A percentile compares a stretch with the other conserved stretches of the same genome.
Evolutionary conservation across 805 yeast species (phyloP).

Genomic region (Saturnispora quitensis): DNA sequence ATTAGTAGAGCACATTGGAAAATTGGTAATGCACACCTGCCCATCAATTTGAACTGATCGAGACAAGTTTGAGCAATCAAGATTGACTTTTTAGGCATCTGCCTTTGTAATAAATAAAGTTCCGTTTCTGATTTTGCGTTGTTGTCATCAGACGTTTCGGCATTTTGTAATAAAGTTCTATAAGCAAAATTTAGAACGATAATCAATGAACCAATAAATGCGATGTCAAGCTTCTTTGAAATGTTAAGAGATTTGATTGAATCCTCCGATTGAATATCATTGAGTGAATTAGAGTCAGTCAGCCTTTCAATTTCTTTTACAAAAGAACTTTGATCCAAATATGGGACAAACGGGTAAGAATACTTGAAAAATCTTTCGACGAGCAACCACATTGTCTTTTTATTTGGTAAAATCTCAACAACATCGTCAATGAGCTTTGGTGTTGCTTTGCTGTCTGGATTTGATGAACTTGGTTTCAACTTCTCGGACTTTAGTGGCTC

Average conservation of each 20-base stretch:
- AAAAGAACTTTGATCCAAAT: constrained; percentile 32
- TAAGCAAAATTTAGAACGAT: constrained; percentile 36
- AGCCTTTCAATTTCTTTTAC: constrained; percentile 28
- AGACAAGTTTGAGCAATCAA: constrained; percentile 44
- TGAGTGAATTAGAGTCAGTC: constrained; percentile 23
- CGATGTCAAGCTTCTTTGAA: constrained; percentile 39
- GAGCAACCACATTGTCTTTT: constrained; percentile 36
- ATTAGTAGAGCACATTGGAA: constrained; percentile 46
- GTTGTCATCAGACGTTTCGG: constrained; percentile 17
- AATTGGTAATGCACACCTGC: constrained; percentile 40
- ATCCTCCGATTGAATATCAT: constrained; percentile 27
- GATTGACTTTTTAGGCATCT: constrained; percentile 29
- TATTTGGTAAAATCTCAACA: constrained; percentile 33
- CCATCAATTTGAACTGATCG: constrained; percentile 42
- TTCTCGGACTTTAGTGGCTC: constrained; percentile 18
- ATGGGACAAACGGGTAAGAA: constrained; percentile 41
- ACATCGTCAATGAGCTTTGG: constrained; percentile 23
- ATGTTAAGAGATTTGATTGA: constrained; percentile 26
- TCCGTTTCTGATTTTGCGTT: constrained; percentile 23
- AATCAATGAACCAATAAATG: constrained; percentile 38
- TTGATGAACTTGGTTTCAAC: not conserved
- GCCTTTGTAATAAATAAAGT: constrained; percentile 28
- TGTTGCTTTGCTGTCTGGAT: constrained; percentile 4
- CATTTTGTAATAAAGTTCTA: constrained; percentile 30
- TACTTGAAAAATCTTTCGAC: constrained; percentile 35